These are phyloP conservation scores for Trichoderma reesei DNA, from an alignment of 495 filamentous ascomycete genomes.

Conservation along the genomic window DNA sequence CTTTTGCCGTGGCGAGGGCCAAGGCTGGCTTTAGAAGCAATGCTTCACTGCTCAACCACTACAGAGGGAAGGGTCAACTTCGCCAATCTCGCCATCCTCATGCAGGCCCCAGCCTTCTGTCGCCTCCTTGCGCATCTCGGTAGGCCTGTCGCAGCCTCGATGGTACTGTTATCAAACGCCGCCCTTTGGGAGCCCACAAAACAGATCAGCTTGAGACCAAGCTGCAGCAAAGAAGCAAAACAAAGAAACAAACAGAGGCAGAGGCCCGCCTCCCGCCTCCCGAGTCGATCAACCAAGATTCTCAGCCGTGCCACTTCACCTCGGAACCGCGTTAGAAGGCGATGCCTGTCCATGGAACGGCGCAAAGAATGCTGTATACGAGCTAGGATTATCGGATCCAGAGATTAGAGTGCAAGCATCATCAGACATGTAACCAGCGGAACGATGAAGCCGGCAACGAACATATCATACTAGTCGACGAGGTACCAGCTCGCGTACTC, in stretches of 20 bases:
- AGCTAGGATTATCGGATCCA: neutral
- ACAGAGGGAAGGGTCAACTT: neutral
- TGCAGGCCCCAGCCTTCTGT: neutral
- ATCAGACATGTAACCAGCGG: neutral
- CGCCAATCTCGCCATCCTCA: conserved; percentile 1
- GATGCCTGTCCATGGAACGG: neutral
- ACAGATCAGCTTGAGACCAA: conserved; percentile 1
- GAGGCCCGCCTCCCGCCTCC: conserved; percentile 1
- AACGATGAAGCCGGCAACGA: neutral
- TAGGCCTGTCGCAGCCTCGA: neutral
- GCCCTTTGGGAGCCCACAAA: neutral
- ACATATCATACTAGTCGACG: neutral
- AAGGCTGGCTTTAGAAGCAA: neutral
- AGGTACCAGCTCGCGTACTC: neutral
- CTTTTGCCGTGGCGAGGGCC: neutral
- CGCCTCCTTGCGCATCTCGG: neutral
- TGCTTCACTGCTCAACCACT: neutral
- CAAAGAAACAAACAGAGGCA: neutral
- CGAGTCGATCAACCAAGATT: neutral
- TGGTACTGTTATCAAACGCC: neutral
- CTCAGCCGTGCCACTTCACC: neutral
- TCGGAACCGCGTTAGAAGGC: neutral
- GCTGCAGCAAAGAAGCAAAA: too few species aligned
- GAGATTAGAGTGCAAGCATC: neutral
- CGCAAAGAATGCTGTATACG: neutral